Base-by-base conservation (phyloP, 2,329 filamentous ascomycete species). In the Fusarium dlaminii region DNA sequence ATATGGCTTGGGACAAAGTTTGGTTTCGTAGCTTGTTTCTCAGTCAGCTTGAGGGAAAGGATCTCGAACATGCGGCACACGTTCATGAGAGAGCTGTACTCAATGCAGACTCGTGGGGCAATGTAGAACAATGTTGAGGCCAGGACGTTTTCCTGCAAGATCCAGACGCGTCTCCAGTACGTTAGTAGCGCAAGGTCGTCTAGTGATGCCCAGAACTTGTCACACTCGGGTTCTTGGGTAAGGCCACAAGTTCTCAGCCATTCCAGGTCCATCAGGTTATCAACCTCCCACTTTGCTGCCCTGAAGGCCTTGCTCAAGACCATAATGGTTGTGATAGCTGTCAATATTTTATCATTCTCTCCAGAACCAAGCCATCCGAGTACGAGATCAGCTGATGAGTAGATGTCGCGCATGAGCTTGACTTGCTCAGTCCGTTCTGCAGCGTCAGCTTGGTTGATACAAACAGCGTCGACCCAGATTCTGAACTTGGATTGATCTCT, bases 331-430 rank as follows among this genome's bases (percentile, higher is more conserved):
- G 37, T 34, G 15, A 57, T 1, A 3, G 48, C 58, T 27, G 8
- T 42, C 20, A 57, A 20, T 9, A 36, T 30, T 1, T 30, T 34
- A 12, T 57, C 37, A 1, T 42, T 5, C 4, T 59, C 3, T 11
- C 13, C 10, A 13, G 17, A 15, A 9, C 62, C 18, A 6, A 32
- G 6, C 64, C 63, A 67, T 34, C 64, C 64, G 29, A 34, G 64
- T 1, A 67, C 43, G 1, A 66, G 37, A 40, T 67, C 64, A 20
- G 45, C 49, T 58, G 11, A 65, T n/a, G 13, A 66, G 24, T 39
- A 67, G 12, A 67, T 66, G 7, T 39, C 37, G 13, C 51, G 42
- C 62, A 67, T 67, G n/a, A 65, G 64, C 17, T 66, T 66, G 22
- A 67, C 64, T 51, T 67, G 62, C 4, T 59, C 62, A 9, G 54